Conservation (phyloP, 2,329 filamentous ascomycete species). For the Aspergillus unguis region DNA sequence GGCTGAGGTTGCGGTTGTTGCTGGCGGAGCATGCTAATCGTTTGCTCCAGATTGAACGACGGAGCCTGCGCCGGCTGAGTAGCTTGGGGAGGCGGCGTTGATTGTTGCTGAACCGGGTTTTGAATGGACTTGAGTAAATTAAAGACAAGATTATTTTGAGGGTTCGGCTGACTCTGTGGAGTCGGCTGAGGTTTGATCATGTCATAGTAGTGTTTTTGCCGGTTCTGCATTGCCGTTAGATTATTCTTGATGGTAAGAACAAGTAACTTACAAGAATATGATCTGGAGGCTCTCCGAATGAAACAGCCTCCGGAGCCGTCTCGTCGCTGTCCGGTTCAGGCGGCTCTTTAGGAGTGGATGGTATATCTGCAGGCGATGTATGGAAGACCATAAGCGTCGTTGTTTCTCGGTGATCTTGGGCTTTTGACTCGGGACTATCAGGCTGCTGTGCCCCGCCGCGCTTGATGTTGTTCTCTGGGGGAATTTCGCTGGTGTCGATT, state of each 20-base stretch:
- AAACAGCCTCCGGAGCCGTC: slow-evolving; percentile 29
- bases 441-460: slow-evolving; percentile 41
- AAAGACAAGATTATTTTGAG: slow-evolving; percentile 32
- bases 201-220: slow-evolving; percentile 43
- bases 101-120: slow-evolving; percentile 29
- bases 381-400: slow-evolving; percentile 50
- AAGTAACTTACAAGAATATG: slow-evolving; percentile 35
- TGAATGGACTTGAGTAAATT: slow-evolving; percentile 43
- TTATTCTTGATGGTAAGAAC: neutral
- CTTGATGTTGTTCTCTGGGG: slow-evolving; percentile 40
- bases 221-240: slow-evolving; percentile 27
- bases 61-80: slow-evolving; percentile 22
- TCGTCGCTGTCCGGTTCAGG: slow-evolving; percentile 39
- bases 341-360: slow-evolving; percentile 47
- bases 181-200: slow-evolving; percentile 29
- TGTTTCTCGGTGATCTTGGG: slow-evolving; percentile 47
- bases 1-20: slow-evolving; percentile 25
- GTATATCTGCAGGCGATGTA: slow-evolving; percentile 45
- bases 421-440: slow-evolving; percentile 40
- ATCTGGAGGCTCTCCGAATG: slow-evolving; percentile 45
- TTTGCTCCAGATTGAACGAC: slow-evolving; percentile 32
- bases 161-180: slow-evolving; percentile 16
- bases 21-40: slow-evolving; percentile 40
- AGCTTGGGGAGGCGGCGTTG: slow-evolving; percentile 28
- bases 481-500: slow-evolving; percentile 40